A percentile compares a stretch with the other conserved stretches of the same genome.
phyloP scores from a whole-genome alignment of 192 early-diverging fungal genomes.

The Umbelopsis vinacea region DNA sequence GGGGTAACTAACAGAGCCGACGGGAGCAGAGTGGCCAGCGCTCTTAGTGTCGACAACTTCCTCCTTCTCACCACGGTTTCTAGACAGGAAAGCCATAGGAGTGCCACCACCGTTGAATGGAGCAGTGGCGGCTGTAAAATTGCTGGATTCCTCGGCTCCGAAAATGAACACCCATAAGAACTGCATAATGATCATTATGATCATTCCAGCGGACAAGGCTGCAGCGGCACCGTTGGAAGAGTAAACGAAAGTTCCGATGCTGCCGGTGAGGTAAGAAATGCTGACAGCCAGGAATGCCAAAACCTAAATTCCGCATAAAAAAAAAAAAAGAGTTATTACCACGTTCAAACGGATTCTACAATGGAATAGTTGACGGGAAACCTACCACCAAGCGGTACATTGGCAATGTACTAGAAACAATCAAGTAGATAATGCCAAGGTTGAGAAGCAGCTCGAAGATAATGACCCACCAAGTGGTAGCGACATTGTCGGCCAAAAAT shows the following conservation, averaged over 20 bases:
- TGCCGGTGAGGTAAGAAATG: slow-evolving; percentile 28
- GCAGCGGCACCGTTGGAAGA: not conserved
- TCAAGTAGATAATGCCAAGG: slow-evolving; percentile 14
- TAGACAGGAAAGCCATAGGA: not conserved
- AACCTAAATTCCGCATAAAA: slow-evolving; percentile 9
- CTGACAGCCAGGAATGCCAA: slow-evolving; percentile 35
- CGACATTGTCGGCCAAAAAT: not conserved
- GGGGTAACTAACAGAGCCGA: not conserved
- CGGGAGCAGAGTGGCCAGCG: slow-evolving; percentile 10
- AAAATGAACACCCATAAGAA: slow-evolving; percentile 74
- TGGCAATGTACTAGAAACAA: slow-evolving; percentile 15
- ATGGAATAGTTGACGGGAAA: not conserved
- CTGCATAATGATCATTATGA: slow-evolving; percentile 38
- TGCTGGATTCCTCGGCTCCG: slow-evolving; percentile 41
- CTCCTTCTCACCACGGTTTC: slow-evolving; percentile 12
- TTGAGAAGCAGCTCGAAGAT: slow-evolving; percentile 38
- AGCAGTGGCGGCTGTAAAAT: not conserved
- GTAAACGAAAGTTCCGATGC: slow-evolving; percentile 5
- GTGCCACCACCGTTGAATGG: not conserved
- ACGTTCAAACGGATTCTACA: not conserved
- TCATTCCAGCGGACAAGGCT: slow-evolving; percentile 27
- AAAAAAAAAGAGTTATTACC: too few species aligned
- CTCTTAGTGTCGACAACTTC: slow-evolving; percentile 3
- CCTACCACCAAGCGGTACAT: slow-evolving; percentile 40
- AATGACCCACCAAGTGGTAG: slow-evolving; percentile 39